phyloP scores from a whole-genome alignment of 2,329 filamentous ascomycete genomes.

The Coniochaeta sp. region DNA sequence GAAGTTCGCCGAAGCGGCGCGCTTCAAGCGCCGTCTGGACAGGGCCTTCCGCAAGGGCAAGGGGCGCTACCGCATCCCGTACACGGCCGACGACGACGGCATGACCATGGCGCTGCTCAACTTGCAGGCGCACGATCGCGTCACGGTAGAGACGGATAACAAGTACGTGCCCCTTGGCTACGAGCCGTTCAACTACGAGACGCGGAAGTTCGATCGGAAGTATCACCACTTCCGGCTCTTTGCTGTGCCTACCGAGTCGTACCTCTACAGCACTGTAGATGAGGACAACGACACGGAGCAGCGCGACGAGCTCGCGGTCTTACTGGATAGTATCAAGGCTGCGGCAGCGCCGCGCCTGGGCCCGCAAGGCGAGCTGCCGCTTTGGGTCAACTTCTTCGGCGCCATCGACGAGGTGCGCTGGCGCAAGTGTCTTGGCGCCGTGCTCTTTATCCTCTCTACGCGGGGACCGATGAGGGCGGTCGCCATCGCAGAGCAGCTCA shows the following conservation, averaged over 20 bases:
- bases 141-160: constrained; percentile 45
- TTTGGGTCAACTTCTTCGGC: constrained; percentile 67
- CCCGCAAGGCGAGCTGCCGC: constrained; percentile 47
- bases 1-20: constrained; percentile 50
- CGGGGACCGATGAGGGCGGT: constrained; percentile 48
- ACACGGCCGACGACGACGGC: constrained; percentile 52
- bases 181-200: constrained; percentile 63
- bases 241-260: constrained; percentile 49
- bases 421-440: constrained; percentile 54
- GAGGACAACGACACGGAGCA: constrained; percentile 2
- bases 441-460: constrained; percentile 56
- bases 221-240: constrained; percentile 59
- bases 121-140: constrained; percentile 50
- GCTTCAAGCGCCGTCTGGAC: constrained; percentile 56
- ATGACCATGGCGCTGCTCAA: constrained; percentile 61
- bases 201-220: constrained; percentile 57
- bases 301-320: constrained; percentile 23
- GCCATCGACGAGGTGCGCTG: constrained; percentile 52
- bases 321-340: constrained; percentile 19
- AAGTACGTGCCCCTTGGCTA: constrained; percentile 63
- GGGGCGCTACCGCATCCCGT: constrained; percentile 36
- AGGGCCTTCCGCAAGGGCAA: constrained; percentile 36
- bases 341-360: constrained; percentile 31
- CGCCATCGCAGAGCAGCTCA: constrained; percentile 48
- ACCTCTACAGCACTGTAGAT: constrained; percentile 47